Base-by-base conservation (phyloP, 1,284 basidiomycete genomes). In the Irpex rosettiformis region DNA sequence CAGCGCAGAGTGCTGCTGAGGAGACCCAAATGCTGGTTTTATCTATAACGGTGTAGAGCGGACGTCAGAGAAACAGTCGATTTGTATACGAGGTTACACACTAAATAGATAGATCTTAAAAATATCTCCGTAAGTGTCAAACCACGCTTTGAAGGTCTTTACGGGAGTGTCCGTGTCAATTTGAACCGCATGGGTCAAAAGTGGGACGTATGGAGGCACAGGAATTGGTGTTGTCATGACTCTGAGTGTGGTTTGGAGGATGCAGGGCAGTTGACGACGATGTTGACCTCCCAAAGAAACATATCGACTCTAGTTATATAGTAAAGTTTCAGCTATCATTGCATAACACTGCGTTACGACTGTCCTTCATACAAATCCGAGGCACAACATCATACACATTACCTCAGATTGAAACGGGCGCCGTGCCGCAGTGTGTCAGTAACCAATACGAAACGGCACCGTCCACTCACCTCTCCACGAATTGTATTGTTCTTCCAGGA, bases 1-100 rank as follows among this genome's bases (percentile, higher is more conserved):
- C 76, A 61, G n/a, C 43, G 43, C 43, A 45, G 8, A 45, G 43
- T 8, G 16, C 43, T 8, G 43, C 43, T 8, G 43, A 45, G 43
- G 43, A 18, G 21, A 45, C 43, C 5, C 10, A 45, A n/a, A 45
- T 22, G 13, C 7, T n/a, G 13, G 43, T n/a, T 8, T 11, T 45
- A n/a, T 18, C 43, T 45, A 18, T 45, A 22, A 18, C n/a, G 8
- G 21, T 11, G 43, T n/a, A 18, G 43, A 45, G 43, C 33, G 6
- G 21, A 45, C 10, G 43, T n/a, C 6, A 37, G 43, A 45, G 43
- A n/a, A n/a, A 45, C 43, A n/a, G 21, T 37, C 16, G 33, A 37
- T 8, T 18, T n/a, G 18, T 22, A 8, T 45, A 18, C 5, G 18
- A 8, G 21, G 18, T 45, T 18, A n/a, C 43, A 45, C 18, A 45